Evolutionary conservation across 2,329 filamentous ascomycete genomes (phyloP), one percentile per base, ranked within the genome.

Genomic region (Claviceps sp.): DNA sequence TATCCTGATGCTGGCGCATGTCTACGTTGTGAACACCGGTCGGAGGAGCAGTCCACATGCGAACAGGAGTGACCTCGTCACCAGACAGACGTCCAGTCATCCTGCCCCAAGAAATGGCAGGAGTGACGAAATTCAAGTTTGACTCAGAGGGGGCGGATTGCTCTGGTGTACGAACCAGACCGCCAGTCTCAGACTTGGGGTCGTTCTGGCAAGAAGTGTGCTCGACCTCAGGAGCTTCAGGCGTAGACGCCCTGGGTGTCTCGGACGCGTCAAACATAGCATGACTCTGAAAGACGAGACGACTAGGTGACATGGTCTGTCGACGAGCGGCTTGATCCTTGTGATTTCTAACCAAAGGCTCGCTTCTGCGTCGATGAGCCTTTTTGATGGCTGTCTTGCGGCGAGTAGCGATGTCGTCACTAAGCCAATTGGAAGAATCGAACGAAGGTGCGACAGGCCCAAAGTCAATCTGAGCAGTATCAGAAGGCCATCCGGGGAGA

Each of bases 1-100:
- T 69, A 52, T 69, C 63, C 3, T 57, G 63, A 7, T 65, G 65
- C 48, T 64, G 58, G 4, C 61, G 65, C 59, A 67, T 61, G 51
- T 69, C 66, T 37, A 68, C 63, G 38, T 63, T 62, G n/a, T 64
- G 56, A 9, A 67, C 57, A 9, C 58, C 60, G 5, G 57, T 55
- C 30, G 57, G 55, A n/a, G 52, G 24, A 5, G 51, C 46, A 9
- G 42, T 14, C n/a, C 34, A n/a, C 2, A 18, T 37, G n/a, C 26
- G 51, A 41, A 46, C 18, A 4, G 54, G 55, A 14, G 58, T 54
- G 11, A 45, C 47, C 5, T 13, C 14, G 4, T 55, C 50, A 13
- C 20, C 22, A 14, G 54, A 48, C 13, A 47, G 22, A 14, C 53
- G 52, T 6, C 56, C 56, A 7, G 55, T 55, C 47, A 55, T 52